A percentile compares a stretch with the other conserved stretches of the same genome.
phyloP scores from a whole-genome alignment of 169 alveolate species.

The Plasmodium knowlesi region DNA sequence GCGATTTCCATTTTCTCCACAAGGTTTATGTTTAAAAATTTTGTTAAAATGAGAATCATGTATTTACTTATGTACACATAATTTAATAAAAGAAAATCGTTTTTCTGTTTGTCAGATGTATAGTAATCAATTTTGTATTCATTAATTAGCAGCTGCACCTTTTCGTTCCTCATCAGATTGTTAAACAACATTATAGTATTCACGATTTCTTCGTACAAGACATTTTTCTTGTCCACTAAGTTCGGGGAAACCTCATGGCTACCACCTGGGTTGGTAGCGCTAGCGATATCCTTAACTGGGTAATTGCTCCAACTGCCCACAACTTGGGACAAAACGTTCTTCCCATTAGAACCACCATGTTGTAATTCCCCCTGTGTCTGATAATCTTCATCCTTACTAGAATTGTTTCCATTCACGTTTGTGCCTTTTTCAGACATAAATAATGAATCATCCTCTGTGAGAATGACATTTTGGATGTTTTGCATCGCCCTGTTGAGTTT shows the following conservation, averaged over 20 bases:
- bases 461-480: conserved; percentile 39
- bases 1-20: not conserved
- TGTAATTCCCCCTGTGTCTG: not conserved
- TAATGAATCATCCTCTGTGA: conserved; percentile 21
- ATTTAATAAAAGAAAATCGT: not conserved
- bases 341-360: not conserved
- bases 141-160: conserved; percentile 10
- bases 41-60: conserved; percentile 16
- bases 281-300: not conserved
- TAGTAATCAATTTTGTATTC: conserved; percentile 27
- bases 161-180: conserved; percentile 19
- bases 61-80: conserved; percentile 34
- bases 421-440: not conserved
- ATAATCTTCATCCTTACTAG: not conserved
- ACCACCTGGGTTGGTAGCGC: not conserved
- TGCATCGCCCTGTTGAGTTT: conserved; percentile 30
- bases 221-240: not conserved
- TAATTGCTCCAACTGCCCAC: not conserved
- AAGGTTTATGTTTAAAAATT: conserved; percentile 31
- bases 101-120: not conserved
- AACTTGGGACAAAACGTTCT: not conserved
- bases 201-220: conserved; percentile 29
- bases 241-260: not conserved
- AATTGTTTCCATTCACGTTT: not conserved
- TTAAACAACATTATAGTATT: conserved; percentile 10